Evolutionary conservation across 805 yeast genomes (phyloP).

Genomic region (Isabelozyma heimii): DNA sequence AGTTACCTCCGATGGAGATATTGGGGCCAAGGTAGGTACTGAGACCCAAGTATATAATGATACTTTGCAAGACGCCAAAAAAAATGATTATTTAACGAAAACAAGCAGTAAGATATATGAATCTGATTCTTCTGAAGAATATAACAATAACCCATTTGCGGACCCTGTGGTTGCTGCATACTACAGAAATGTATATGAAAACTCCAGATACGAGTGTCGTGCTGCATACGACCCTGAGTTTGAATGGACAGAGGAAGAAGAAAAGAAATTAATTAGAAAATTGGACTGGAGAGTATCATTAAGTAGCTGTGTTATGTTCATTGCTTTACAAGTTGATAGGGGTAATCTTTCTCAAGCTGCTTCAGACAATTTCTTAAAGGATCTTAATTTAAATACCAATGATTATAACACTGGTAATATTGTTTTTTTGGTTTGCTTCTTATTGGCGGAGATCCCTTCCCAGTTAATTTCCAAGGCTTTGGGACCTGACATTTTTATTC

Average conservation of each 20-base stretch:
- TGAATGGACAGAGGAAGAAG: slow-evolving; percentile 54
- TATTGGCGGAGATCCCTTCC: slow-evolving; percentile 61
- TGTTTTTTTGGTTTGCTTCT: slow-evolving; percentile 49
- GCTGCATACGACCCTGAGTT: slow-evolving; percentile 52
- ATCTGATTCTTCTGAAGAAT: slow-evolving; percentile 15
- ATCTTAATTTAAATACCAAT: slow-evolving; percentile 51
- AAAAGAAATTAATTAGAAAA: slow-evolving; percentile 45
- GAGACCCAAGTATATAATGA: neutral
- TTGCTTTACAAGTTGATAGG: slow-evolving; percentile 58
- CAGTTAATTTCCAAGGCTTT: slow-evolving; percentile 61
- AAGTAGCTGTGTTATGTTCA: slow-evolving; percentile 59
- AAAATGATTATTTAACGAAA: neutral
- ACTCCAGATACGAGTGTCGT: slow-evolving; percentile 30
- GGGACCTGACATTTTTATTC: slow-evolving; percentile 65
- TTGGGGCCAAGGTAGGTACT: neutral
- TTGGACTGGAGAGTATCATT: slow-evolving; percentile 55
- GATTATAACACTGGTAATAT: slow-evolving; percentile 61
- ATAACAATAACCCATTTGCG: slow-evolving; percentile 33
- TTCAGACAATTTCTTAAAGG: slow-evolving; percentile 53
- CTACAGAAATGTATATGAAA: slow-evolving; percentile 28
- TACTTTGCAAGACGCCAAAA: neutral
- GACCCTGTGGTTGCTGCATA: slow-evolving; percentile 31
- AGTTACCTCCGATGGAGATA: neutral
- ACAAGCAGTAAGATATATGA: neutral
- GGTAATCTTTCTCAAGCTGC: slow-evolving; percentile 57